Evolutionary conservation across 2,329 filamentous ascomycete species (phyloP), one percentile per base, ranked within the genome.

Genomic region (Claviceps sp.): DNA sequence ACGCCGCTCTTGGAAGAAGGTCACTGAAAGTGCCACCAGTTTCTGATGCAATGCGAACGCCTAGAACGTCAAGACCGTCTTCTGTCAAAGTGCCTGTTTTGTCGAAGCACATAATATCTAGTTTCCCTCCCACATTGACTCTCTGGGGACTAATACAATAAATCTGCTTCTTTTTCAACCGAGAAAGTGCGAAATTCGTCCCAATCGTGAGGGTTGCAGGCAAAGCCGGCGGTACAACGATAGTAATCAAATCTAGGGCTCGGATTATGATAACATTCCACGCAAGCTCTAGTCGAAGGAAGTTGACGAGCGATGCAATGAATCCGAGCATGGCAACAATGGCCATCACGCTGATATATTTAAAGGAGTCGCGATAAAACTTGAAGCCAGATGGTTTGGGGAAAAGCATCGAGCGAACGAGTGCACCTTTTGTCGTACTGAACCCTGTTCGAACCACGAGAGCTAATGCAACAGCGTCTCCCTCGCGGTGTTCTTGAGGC

Each of bases 71-170:
- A 43, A 98, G 71, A 0, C 93, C 93, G 65, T 98, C 93, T 67
- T 97, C 93, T 0, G 93, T 98, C 51, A 98, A 72, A 0, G 93
- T 98, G n/a, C 93, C 93, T 0, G 93, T 98, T 70, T 98, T 98
- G 70, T 98, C 93, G 58, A 98, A 98, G 67, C 91, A 96, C 70
- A 98, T 87, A 11, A 97, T 81, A 63, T 98, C 93, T 4, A 98
- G 72, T 67, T 97, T 97, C 48, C 94, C 93, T 16, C 87, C 93
- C 5, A 98, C 89, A 61, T 97, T 98, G 52, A 98, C 91, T 61
- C 93, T 81, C 63, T 98, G 93, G 0, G 94, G 93, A 58, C 91
- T 97, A 62, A 97, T 98, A 63, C 93, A 98, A 63, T 95, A 98
- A 40, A 98, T 96, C 44, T 89, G 79, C 65, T 94, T 90, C 57